Conservation (phyloP, 2,329 filamentous ascomycete genomes). For the Tolypocladium tropicale region DNA sequence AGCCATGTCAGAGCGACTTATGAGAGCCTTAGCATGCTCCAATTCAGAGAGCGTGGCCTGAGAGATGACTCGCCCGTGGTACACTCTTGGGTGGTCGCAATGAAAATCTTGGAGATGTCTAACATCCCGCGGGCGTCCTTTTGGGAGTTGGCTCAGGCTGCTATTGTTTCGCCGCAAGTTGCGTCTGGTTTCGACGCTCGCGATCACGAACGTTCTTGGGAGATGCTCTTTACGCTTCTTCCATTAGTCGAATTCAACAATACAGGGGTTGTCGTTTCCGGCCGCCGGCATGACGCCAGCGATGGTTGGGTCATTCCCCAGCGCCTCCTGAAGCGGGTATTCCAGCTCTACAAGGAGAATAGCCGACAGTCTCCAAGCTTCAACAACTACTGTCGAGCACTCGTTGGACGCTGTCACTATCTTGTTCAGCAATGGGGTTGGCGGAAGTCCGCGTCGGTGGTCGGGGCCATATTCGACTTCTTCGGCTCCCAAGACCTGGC, state of each 20-base stretch:
- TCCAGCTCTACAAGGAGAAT: slow-evolving; percentile 47
- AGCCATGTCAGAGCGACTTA: slow-evolving; percentile 35
- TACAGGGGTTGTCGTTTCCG: slow-evolving; percentile 34
- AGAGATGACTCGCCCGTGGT: slow-evolving; percentile 31
- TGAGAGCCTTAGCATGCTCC: slow-evolving; percentile 31
- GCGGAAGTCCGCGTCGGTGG: slow-evolving; percentile 44
- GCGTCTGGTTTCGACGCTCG: slow-evolving; percentile 30
- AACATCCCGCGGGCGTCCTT: slow-evolving; percentile 43
- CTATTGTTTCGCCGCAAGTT: slow-evolving; percentile 25
- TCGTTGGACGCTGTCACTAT: slow-evolving; percentile 51
- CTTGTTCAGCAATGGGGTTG: slow-evolving; percentile 58
- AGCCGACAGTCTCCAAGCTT: slow-evolving; percentile 47
- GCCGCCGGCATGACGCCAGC: slow-evolving; percentile 16
- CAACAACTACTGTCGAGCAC: slow-evolving; percentile 53
- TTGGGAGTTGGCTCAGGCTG: slow-evolving; percentile 46
- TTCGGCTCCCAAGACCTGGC: slow-evolving; percentile 52
- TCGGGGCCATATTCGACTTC: slow-evolving; percentile 57
- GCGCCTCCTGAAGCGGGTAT: slow-evolving; percentile 44
- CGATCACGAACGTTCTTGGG: slow-evolving; percentile 47
- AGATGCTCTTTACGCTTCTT: slow-evolving; percentile 47
- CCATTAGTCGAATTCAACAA: slow-evolving; percentile 51
- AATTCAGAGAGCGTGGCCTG: slow-evolving; percentile 41
- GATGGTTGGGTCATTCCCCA: slow-evolving; percentile 55
- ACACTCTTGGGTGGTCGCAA: slow-evolving; percentile 49
- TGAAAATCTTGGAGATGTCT: slow-evolving; percentile 41